These are phyloP conservation scores for Orbilia oligospora DNA, from an alignment of 2,329 filamentous ascomycete genomes.

Conservation along the genomic window DNA sequence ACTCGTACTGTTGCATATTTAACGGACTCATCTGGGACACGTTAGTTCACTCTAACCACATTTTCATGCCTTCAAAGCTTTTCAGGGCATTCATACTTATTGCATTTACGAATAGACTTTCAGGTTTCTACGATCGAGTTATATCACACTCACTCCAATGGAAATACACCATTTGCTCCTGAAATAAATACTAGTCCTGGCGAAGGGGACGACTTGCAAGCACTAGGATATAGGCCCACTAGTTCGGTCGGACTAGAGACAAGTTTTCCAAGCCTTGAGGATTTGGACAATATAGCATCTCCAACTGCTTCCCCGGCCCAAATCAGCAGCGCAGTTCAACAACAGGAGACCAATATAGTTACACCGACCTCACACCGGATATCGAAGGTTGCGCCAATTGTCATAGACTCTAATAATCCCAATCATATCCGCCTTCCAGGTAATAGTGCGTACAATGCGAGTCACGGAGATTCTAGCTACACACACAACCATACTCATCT, in stretches of 20 bases:
- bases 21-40: slow-evolving; percentile 29
- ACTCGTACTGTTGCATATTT: slow-evolving; percentile 40
- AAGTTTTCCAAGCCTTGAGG: too few species aligned
- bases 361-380: background rate
- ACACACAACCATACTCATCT: slow-evolving; percentile 19
- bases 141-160: slow-evolving; percentile 28
- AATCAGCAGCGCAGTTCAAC: background rate
- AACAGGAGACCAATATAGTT: slow-evolving; percentile 4
- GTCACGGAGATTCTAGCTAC: slow-evolving; percentile 21
- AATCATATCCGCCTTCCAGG: background rate
- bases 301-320: slow-evolving; percentile 8
- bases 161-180: slow-evolving; percentile 32
- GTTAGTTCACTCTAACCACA: slow-evolving; percentile 27
- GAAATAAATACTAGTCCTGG: slow-evolving; percentile 36
- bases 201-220: background rate
- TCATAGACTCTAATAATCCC: background rate
- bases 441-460: slow-evolving; percentile 2
- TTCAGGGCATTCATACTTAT: too few species aligned
- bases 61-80: too few species aligned
- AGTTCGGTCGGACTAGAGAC: too few species aligned
- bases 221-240: background rate
- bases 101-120: slow-evolving; percentile 11
- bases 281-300: background rate
- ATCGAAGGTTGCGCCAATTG: background rate
- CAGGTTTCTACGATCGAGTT: background rate